Base-by-base conservation (phyloP, 257 asterid genomes). In the Petunia secreta region DNA sequence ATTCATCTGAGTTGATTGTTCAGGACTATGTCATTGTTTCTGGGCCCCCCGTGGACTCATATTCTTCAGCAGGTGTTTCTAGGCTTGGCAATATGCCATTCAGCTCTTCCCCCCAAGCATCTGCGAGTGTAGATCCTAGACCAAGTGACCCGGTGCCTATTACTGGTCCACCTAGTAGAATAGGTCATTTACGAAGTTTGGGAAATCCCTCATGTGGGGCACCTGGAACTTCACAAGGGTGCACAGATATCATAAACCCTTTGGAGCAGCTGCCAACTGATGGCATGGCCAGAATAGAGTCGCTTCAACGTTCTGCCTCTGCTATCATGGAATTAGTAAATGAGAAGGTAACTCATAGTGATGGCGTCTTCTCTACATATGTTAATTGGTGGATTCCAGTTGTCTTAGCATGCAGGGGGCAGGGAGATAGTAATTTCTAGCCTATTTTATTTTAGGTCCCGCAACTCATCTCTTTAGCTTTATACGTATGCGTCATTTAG, bases 1-100 rank as follows among this genome's bases (percentile, higher is more conserved):
- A 91, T 83, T 91, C 92, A 2, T 54, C 89, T 80, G 98, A 92
- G 90, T 85, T 90, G 82, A 90, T 90, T 69, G 98, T 83, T 84
- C 91, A 88, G 90, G 98, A 91, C 81, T 94, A 92, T 75, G 97
- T 94, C 80, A 84, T 94, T 59, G 98, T 94, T 62, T 84, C 92
- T 50, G 91, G 92, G 64, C 92, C 95, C 62, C 94, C 90, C 1
- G 64, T 87, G 63, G 98, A 90, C 78, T 82, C 85, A 60, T 92
- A 92, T 59, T 83, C 92, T 86, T 89, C 98, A 5, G 87, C 88
- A 66, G 79, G 66, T 85, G 85, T 85, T 80, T 87, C 88, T 83
- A 89, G 80, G 84, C 84, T 84, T 46, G 80, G 85, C 84, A 88
- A 81, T 73, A 87, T 87, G 78, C 87, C 91, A 59, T 82, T 83